phyloP scores from a whole-genome alignment of 495 filamentous ascomycete species.

The Collariella sp. region DNA sequence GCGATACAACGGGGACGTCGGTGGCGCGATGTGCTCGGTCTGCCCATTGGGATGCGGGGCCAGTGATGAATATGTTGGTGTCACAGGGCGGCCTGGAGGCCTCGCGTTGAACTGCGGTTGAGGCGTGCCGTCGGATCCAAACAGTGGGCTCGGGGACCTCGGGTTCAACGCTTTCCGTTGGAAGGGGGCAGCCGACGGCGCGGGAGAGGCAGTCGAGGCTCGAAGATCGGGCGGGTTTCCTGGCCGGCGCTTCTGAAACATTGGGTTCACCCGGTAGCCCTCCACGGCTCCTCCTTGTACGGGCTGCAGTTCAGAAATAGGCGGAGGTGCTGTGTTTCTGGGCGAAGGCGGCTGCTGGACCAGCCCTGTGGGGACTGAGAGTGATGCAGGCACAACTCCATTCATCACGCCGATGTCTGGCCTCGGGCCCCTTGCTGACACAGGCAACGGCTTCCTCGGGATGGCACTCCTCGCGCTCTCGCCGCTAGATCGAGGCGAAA shows the following conservation, averaged over 20 bases:
- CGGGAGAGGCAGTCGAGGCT: background rate
- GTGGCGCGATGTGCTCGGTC: background rate
- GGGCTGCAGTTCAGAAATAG: background rate
- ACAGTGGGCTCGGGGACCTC: background rate
- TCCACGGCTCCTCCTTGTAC: background rate
- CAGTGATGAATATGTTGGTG: conserved; percentile 1
- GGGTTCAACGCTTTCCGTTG: conserved; percentile 14
- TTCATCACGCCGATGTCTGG: background rate
- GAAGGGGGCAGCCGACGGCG: background rate
- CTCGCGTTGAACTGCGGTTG: background rate
- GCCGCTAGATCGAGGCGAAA: conserved; percentile 41
- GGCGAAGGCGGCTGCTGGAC: background rate
- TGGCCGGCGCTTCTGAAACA: conserved; percentile 12
- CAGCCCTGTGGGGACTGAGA: background rate
- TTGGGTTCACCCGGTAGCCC: conserved; percentile 19
- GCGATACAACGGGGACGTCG: background rate
- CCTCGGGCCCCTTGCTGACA: conserved; percentile 13
- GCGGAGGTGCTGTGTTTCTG: background rate
- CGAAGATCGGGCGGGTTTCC: background rate
- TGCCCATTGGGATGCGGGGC: background rate
- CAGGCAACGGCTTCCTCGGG: conserved; percentile 37
- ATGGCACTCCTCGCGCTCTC: conserved; percentile 39
- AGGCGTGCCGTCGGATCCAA: background rate
- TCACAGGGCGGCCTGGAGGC: conserved; percentile 3
- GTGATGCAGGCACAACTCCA: background rate